A percentile compares a stretch with the other conserved stretches of the same genome.
Conservation (phyloP, 2,329 filamentous ascomycete genomes). For the Exophiala sp. region DNA sequence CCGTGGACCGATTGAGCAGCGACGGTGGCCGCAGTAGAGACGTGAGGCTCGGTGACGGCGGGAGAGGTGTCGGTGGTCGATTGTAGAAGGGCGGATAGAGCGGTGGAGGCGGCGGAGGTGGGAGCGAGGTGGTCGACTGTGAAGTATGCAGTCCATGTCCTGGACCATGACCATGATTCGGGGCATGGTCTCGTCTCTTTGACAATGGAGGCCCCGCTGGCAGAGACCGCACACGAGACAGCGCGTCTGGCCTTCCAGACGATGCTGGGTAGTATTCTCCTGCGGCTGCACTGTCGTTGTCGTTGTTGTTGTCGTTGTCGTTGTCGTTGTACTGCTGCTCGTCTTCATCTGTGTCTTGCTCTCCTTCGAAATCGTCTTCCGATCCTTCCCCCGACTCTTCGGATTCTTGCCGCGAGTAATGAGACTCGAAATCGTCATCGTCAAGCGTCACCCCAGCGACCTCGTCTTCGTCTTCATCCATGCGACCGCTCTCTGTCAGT, state of each 20-base stretch:
- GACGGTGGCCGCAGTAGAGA: conserved; percentile 73
- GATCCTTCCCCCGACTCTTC: conserved; percentile 31
- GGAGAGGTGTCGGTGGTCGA: conserved; percentile 86
- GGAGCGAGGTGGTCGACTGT: conserved; percentile 26
- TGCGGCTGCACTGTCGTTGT: neutral
- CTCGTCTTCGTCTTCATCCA: no score
- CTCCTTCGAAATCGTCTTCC: conserved; percentile 16
- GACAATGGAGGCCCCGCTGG: conserved; percentile 14
- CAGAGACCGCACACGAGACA: conserved; percentile 19
- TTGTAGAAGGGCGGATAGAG: conserved; percentile 92
- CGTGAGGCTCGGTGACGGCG: conserved; percentile 85
- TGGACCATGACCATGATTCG: neutral
- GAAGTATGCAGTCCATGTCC: conserved; percentile 15
- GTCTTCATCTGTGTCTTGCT: conserved; percentile 5
- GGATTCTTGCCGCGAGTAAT: conserved; percentile 40
- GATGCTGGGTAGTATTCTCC: conserved; percentile 8
- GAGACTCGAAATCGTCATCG: conserved; percentile 43
- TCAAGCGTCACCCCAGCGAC: conserved; percentile 30
- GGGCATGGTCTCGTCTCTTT: neutral
- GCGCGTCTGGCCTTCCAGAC: conserved; percentile 9
- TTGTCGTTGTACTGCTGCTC: conserved; percentile 23
- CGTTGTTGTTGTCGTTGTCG: conserved; percentile 4
- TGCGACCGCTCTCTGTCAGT: conserved; percentile 1
- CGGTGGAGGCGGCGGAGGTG: conserved; percentile 42
- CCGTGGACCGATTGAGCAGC: conserved; percentile 39